A percentile compares a stretch with the other conserved stretches of the same genome.
phyloP scores from a whole-genome alignment of 2,329 filamentous ascomycete genomes.

The Thermochaetoides dissita region DNA sequence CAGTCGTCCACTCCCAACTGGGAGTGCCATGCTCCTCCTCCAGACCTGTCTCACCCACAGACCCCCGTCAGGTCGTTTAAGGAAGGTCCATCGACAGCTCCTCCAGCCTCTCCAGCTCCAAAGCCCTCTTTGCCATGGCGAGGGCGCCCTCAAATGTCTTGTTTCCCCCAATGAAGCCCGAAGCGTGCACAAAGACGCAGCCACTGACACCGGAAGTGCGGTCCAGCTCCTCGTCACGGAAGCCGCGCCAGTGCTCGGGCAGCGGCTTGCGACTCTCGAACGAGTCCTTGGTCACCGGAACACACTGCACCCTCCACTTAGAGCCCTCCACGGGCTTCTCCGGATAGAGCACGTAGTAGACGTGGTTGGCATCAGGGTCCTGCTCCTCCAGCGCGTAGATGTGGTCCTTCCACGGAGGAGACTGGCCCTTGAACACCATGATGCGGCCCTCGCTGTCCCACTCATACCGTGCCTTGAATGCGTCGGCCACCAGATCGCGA shows the following conservation, averaged over 20 bases:
- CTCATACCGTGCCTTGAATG: conserved; percentile 55
- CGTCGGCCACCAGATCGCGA: conserved; percentile 59
- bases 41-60: too few relatives aligned
- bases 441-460: conserved; percentile 65
- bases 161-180: conserved; percentile 93
- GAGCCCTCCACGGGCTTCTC: conserved; percentile 61
- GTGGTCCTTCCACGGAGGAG: conserved; percentile 93
- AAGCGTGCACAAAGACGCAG: conserved; percentile 84
- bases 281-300: conserved; percentile 70
- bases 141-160: conserved; percentile 78
- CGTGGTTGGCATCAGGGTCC: conserved; percentile 34
- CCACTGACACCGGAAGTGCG: conserved; percentile 54
- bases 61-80: too few relatives aligned
- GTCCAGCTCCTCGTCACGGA: conserved; percentile 75
- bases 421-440: conserved; percentile 61
- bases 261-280: conserved; percentile 87
- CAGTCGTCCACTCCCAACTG: too few relatives aligned
- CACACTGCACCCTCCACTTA: conserved; percentile 89
- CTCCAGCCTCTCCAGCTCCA: conserved; percentile 23
- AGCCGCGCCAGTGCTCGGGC: conserved; percentile 81
- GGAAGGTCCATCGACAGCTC: too few relatives aligned
- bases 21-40: too few relatives aligned
- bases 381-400: conserved; percentile 73
- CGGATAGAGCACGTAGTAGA: conserved; percentile 82
- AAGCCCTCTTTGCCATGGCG: conserved; percentile 69